phyloP scores from a whole-genome alignment of 805 yeast species.

The Candida ovalis region DNA sequence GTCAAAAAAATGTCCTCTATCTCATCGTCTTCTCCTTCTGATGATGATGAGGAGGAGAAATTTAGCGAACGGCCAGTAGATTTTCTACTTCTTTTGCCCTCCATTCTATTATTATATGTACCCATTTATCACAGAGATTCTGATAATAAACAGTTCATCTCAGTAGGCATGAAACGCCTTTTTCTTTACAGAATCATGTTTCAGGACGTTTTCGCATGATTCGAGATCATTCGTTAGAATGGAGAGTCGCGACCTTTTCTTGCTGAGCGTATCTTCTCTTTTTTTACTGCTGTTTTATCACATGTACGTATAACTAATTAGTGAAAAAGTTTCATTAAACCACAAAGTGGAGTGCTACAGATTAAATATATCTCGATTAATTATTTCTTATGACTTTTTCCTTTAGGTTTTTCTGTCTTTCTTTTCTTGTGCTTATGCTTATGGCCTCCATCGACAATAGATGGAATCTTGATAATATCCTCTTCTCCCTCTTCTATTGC shows the following conservation, averaged over 20 bases:
- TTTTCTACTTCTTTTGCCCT: not conserved
- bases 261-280: not conserved
- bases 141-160: too few relatives aligned
- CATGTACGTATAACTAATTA: too few relatives aligned
- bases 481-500: slow-evolving; percentile 34
- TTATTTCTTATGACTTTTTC: slow-evolving; percentile 4
- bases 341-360: not conserved
- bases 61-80: not conserved
- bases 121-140: not conserved
- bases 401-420: slow-evolving; percentile 2
- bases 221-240: too few relatives aligned
- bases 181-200: too few relatives aligned
- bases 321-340: not conserved
- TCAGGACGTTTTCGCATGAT: too few relatives aligned
- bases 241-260: too few relatives aligned
- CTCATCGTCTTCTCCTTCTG: not conserved
- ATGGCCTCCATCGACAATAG: slow-evolving; percentile 25
- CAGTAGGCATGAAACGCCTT: too few relatives aligned
- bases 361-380: slow-evolving; percentile 3
- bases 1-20: not conserved
- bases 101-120: not conserved
- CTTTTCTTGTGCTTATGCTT: slow-evolving; percentile 23
- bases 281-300: not conserved
- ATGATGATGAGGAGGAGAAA: not conserved
- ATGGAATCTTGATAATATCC: slow-evolving; percentile 26